Conservation (phyloP, 768 basidiomycete species). For the Mycena vitilis region DNA sequence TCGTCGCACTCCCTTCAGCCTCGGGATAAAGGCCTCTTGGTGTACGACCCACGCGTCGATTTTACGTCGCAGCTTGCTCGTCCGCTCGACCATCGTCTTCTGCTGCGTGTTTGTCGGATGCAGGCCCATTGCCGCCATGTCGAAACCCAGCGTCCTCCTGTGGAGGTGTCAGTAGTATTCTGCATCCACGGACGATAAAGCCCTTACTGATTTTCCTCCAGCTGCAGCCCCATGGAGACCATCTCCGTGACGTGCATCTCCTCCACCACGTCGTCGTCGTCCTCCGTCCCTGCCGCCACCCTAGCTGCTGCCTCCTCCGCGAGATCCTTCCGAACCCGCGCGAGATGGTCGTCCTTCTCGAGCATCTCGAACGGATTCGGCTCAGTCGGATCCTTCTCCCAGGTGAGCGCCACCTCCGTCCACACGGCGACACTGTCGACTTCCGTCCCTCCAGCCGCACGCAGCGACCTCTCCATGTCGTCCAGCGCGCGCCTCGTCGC, state of each 20-base stretch:
- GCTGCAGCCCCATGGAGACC: conserved; percentile 25
- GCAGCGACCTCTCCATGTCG: background rate
- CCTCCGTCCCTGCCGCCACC: background rate
- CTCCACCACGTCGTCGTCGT: background rate
- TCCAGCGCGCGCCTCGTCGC: background rate
- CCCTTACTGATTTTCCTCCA: conserved; percentile 35
- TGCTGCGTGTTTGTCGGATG: conserved; percentile 38
- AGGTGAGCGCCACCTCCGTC: conserved; percentile 13
- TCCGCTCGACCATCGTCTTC: conserved; percentile 33
- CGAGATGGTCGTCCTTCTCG: conserved; percentile 19
- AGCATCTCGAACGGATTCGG: conserved; percentile 25
- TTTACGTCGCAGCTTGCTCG: conserved; percentile 26
- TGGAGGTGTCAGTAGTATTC: background rate
- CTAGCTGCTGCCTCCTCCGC: conserved; percentile 32
- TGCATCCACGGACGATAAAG: background rate
- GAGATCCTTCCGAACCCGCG: conserved; percentile 32
- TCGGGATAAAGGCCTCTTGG: too few species aligned
- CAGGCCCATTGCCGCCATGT: conserved; percentile 2
- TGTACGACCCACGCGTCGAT: background rate
- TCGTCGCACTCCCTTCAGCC: too few species aligned
- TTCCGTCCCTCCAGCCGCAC: background rate
- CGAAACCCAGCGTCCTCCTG: conserved; percentile 9
- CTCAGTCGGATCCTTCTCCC: conserved; percentile 23
- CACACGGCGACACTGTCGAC: conserved; percentile 7
- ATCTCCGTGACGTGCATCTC: conserved; percentile 27